Evolutionary conservation across 352 stramenopile genomes (phyloP).

Genomic region (Aphanomyces cochlioides): DNA sequence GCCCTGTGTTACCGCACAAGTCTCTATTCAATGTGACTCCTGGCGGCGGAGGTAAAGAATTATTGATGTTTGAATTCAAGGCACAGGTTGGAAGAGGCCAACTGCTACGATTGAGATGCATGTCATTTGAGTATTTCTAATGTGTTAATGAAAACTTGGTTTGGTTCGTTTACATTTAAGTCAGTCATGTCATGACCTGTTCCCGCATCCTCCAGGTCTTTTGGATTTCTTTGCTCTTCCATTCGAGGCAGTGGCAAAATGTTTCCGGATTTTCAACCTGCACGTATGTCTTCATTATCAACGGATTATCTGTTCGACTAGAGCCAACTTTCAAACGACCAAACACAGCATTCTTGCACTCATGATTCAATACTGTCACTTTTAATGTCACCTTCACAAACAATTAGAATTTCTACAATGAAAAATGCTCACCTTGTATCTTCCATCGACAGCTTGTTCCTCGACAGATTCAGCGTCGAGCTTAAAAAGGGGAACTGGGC

Average conservation of each 20-base stretch:
- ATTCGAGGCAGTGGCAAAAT: slow-evolving; percentile 5
- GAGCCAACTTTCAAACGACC: neutral
- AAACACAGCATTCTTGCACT: slow-evolving; percentile 5
- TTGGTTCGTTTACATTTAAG: too few species aligned
- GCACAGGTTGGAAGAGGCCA: too few species aligned
- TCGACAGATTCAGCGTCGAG: slow-evolving; percentile 3
- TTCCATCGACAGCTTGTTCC: slow-evolving; percentile 1
- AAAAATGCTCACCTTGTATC: slow-evolving; percentile 1
- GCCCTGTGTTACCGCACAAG: too few species aligned
- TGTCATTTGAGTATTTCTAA: too few species aligned
- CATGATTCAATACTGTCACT: slow-evolving; percentile 4
- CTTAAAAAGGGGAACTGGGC: neutral
- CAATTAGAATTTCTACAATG: slow-evolving; percentile 1
- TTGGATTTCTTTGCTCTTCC: slow-evolving; percentile 2
- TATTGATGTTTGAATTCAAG: too few species aligned
- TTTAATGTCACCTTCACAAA: slow-evolving; percentile 7
- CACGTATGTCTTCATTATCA: neutral
- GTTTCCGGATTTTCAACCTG: neutral
- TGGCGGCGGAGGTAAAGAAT: too few species aligned
- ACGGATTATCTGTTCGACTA: neutral
- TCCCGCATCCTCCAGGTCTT: too few species aligned
- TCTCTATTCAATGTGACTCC: too few species aligned
- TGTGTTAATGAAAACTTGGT: too few species aligned
- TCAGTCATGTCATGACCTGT: too few species aligned
- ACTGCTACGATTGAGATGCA: too few species aligned